Conservation (phyloP, 1,139 yeast genomes). For the Arxiozyma slooffiae region DNA sequence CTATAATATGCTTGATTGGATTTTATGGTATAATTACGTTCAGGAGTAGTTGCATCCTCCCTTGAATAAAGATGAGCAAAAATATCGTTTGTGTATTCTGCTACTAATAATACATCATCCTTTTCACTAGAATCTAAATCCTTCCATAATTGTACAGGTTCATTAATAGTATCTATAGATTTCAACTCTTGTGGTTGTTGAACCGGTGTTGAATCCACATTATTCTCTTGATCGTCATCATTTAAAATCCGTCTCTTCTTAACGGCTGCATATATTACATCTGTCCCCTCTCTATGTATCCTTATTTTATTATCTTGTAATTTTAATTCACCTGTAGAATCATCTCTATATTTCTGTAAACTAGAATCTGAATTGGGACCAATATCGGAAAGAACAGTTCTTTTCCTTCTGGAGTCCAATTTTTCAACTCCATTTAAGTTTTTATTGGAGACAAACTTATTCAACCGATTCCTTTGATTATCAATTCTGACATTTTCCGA, state of each 20-base stretch:
- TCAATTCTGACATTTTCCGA: background rate
- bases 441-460: background rate
- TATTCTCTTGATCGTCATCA: background rate
- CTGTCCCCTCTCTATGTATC: slow-evolving; percentile 7
- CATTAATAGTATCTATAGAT: background rate
- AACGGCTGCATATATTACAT: slow-evolving; percentile 1
- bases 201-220: background rate
- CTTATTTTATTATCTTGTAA: background rate
- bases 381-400: background rate
- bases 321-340: background rate
- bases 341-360: background rate
- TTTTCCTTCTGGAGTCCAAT: background rate
- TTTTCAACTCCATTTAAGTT: background rate
- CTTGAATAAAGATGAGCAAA: slow-evolving; percentile 63
- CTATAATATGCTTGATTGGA: slow-evolving; percentile 46
- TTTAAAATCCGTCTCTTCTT: slow-evolving; percentile 1
- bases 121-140: slow-evolving; percentile 75
- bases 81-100: slow-evolving; percentile 81
- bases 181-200: background rate
- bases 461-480: background rate
- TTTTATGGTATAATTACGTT: slow-evolving; percentile 42
- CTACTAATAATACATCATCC: slow-evolving; percentile 84
- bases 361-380: background rate
- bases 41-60: slow-evolving; percentile 66
- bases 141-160: slow-evolving; percentile 34